These are phyloP conservation scores for Gracilaria gracilis DNA, from an alignment of 23 red algal species.

Conservation along the genomic window DNA sequence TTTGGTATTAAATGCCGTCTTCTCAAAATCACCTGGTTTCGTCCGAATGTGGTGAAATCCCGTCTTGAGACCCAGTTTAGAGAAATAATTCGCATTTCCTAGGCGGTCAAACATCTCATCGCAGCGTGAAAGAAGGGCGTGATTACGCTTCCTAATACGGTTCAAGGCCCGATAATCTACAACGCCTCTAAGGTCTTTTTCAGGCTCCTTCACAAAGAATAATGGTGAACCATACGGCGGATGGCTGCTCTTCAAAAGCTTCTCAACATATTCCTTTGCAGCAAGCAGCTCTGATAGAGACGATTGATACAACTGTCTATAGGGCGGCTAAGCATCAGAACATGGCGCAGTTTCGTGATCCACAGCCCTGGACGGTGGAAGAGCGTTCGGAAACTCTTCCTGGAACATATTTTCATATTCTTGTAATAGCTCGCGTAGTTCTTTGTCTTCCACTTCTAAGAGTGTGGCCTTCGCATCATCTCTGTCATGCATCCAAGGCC, in stretches of 20 bases:
- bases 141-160: conserved; percentile 12
- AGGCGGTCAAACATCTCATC: conserved; percentile 28
- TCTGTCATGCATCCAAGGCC: neutral
- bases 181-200: neutral
- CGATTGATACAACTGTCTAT: neutral
- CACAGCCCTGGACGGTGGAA: neutral
- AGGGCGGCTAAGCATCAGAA: neutral
- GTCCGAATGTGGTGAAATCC: conserved; percentile 30
- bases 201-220: conserved; percentile 37
- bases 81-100: neutral
- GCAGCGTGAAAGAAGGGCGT: conserved; percentile 2
- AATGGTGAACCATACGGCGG: neutral
- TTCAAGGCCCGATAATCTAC: conserved; percentile 1
- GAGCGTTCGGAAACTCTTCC: conserved; percentile 2
- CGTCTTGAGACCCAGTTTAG: conserved; percentile 1
- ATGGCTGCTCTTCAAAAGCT: neutral
- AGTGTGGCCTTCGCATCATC: neutral
- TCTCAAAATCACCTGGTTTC: conserved; percentile 13
- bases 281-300: neutral
- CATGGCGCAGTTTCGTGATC: conserved; percentile 1
- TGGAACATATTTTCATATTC: conserved; percentile 6
- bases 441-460: neutral
- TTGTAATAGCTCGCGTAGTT: neutral
- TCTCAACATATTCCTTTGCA: neutral
- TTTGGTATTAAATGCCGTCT: conserved; percentile 25